Conservation (phyloP, 2,329 filamentous ascomycete species). For the Endoconidiophora polonica region DNA sequence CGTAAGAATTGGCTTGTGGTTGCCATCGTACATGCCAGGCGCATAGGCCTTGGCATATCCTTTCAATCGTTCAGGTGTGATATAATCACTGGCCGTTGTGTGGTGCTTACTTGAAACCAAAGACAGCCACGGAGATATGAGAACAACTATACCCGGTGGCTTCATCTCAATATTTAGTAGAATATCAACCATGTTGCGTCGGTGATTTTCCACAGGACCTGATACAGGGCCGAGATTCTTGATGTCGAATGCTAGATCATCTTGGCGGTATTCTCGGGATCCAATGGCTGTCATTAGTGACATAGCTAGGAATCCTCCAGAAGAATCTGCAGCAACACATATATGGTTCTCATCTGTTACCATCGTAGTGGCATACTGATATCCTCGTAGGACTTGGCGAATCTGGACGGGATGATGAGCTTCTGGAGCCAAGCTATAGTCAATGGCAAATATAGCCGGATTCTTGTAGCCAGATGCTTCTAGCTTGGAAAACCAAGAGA, state of each 20-base stretch:
- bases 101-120: constrained; percentile 51
- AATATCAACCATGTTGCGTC: constrained; percentile 2
- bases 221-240: neutral
- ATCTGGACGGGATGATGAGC: constrained; percentile 57
- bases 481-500: constrained; percentile 53
- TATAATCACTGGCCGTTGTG: constrained; percentile 58
- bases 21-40: constrained; percentile 16
- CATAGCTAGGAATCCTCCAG: constrained; percentile 57
- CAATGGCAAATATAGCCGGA: constrained; percentile 62
- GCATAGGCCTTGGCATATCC: constrained; percentile 53
- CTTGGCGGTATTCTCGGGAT: constrained; percentile 3
- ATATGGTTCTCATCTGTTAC: constrained; percentile 43
- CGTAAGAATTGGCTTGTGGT: neutral
- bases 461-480: constrained; percentile 50
- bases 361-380: constrained; percentile 48
- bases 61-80: constrained; percentile 49
- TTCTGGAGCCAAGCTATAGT: constrained; percentile 59
- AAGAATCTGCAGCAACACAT: constrained; percentile 63
- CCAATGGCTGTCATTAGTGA: constrained; percentile 37
- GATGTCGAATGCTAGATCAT: constrained; percentile 3
- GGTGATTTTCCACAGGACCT: neutral
- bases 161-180: constrained; percentile 3
- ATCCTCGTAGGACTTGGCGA: constrained; percentile 51
- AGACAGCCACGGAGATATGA: constrained; percentile 71
- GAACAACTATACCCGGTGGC: constrained; percentile 37